Percentiles rank a stretch among this genome's conserved stretches.
phyloP scores from a whole-genome alignment of 1,284 basidiomycete genomes.

The Microbotryomycetes sp. region DNA sequence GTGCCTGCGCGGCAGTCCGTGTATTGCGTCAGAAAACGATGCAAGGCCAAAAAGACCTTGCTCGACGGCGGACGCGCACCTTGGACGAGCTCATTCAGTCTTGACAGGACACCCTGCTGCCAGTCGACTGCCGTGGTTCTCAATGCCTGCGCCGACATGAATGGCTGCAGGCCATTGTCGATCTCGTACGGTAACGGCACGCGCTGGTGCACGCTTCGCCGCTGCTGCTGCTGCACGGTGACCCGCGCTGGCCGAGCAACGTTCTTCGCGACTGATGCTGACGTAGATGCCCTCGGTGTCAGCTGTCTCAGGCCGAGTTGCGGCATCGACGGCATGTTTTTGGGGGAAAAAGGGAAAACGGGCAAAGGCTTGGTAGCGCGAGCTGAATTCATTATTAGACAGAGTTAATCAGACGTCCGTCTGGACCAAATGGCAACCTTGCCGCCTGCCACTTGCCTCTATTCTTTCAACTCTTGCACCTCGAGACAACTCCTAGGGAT shows the following conservation, averaged over 20 bases:
- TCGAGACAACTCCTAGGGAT: too few species aligned
- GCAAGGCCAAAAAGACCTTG: constrained; percentile 17
- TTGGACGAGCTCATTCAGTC: constrained; percentile 63
- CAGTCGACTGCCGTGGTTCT: constrained; percentile 66
- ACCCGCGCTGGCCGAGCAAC: background rate
- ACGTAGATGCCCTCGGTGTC: background rate
- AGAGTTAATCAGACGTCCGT: too few species aligned
- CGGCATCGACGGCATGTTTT: background rate
- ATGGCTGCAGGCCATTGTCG: constrained; percentile 62
- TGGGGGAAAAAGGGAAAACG: background rate
- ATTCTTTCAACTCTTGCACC: too few species aligned
- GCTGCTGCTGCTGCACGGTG: background rate
- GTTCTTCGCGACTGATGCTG: background rate
- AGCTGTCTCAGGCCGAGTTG: background rate
- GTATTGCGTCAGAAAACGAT: constrained; percentile 2
- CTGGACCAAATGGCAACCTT: too few species aligned
- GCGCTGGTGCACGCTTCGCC: constrained; percentile 47
- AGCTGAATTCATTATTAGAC: too few species aligned
- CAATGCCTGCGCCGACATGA: constrained; percentile 61
- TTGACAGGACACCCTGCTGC: constrained; percentile 66
- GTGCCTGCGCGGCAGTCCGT: constrained; percentile 46
- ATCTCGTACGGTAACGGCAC: constrained; percentile 55
- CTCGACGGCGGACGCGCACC: constrained; percentile 47
- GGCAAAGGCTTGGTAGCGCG: too few species aligned
- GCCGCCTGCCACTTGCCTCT: too few species aligned